Percentiles rank a stretch among this genome's conserved stretches.
Conservation (phyloP, 192 early-diverging fungal species). For the Mortierella hygrophila region DNA sequence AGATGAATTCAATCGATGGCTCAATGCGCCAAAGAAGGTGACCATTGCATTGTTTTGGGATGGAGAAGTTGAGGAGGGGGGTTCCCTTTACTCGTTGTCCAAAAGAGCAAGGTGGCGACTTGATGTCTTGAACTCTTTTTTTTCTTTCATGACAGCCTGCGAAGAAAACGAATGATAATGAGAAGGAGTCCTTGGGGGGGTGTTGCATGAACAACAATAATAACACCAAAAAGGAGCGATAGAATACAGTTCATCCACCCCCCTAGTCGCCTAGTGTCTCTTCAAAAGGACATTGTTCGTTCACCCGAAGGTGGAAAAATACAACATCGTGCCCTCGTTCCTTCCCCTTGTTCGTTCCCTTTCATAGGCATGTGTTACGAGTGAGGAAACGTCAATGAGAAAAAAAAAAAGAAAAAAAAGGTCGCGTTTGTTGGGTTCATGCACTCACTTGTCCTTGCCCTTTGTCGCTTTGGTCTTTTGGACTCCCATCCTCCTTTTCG, state of each 20-base stretch:
- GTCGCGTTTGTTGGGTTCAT: slow-evolving; percentile 2
- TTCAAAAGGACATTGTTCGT: background rate
- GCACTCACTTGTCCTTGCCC: background rate
- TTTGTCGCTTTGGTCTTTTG: slow-evolving; percentile 23
- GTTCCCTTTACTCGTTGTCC: background rate
- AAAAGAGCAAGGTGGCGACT: background rate
- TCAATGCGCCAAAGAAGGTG: background rate
- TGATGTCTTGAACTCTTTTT: slow-evolving; percentile 2
- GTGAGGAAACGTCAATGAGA: background rate
- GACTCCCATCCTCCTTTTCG: background rate
- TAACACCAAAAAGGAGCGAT: background rate
- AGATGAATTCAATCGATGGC: too few species aligned
- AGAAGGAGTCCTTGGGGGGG: background rate
- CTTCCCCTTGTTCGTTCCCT: background rate
- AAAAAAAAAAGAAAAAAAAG: background rate
- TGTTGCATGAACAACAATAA: background rate
- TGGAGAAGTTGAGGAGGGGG: background rate
- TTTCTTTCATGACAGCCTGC: background rate
- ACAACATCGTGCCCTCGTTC: background rate
- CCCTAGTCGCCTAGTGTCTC: too few species aligned
- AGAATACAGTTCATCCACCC: background rate
- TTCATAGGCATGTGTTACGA: background rate
- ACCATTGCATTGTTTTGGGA: background rate
- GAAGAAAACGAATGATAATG: too few species aligned
- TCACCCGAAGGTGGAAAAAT: background rate